Evolutionary conservation across 2,329 filamentous ascomycete species (phyloP), one percentile per base, ranked within the genome.

Genomic region (Macrophomina pseudophaseolina): DNA sequence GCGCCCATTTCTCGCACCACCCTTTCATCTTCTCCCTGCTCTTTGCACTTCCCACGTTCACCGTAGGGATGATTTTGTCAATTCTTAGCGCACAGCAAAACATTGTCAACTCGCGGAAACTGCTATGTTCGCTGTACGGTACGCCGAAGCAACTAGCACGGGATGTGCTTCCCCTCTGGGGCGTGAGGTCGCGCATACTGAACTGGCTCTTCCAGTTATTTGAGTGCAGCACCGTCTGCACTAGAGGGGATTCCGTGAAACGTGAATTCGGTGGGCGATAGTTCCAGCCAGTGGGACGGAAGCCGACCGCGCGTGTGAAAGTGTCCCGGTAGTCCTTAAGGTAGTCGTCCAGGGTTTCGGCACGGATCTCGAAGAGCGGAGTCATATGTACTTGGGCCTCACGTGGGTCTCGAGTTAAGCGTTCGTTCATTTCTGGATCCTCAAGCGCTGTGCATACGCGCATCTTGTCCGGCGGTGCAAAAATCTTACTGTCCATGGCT

Each of bases 341-440:
- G 73, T 99, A 99, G 68, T 97, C 94, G 70, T 92, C 89, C 1
- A 99, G 84, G 0, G 94, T 97, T 71, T 97, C 94, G 40, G 93
- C 89, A 32, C 93, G 90, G 71, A 99, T 93, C 78, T 98, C 94
- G 84, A 95, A 95, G 9, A 99, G 84, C 73, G 91, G 93, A 72
- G 97, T 96, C 94, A 99, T 97, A 80, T 99, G 95, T 0, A 99
- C 93, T 78, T 98, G 94, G 0, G 95, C 95, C 72, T 92, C 91
- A 28, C 86, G 81, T 0, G 95, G 93, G 74, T 97, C 83, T 7
- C 85, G 84, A 0, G 95, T 99, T 73, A 99, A 86, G 4, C 93
- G 86, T 0, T 86, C 85, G 32, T 89, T 83, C 4, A 99, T 85
- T 74, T 97, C 94, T 0, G 90, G 85, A 74, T 98, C 94, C 74